Evolutionary conservation across 495 filamentous ascomycete genomes (phyloP), one percentile per base, ranked within the genome.

Genomic region (Trichoderma reesei): DNA sequence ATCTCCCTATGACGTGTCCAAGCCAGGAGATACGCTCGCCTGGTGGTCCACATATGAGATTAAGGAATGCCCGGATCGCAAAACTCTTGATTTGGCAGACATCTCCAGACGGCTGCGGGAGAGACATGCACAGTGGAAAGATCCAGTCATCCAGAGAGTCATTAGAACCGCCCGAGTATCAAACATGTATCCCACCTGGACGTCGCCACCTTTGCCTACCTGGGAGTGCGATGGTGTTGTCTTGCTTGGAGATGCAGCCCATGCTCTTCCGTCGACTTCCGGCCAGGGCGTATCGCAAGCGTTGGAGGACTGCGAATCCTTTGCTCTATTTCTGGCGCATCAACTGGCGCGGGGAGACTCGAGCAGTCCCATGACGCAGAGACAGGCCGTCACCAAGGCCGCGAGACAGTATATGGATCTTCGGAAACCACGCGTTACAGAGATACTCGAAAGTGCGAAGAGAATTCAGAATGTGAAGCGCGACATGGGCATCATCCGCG

Each of bases 181-280:
- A 44, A 78, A 68, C 66, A 74, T 85, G 64, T 85, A 83, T 65
- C 82, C 82, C 26, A 82, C 76, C 10, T 85, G 80, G 78, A 80
- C 77, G 5, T 71, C 76, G 3, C 78, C 78, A 5, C 70, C 75
- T 31, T 75, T 86, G 11, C 67, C 67, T 7, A 60, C 63, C 42
- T 68, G 65, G 65, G 67, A 65, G 38, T 42, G 62, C 39, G 60
- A 68, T 41, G 65, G 74, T 65, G 68, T 71, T 71, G 71, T 76
- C n/a, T 61, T 79, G 56, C 61, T 79, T 10, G 76, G 78, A 14
- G 78, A 80, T 67, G 77, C 79, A 5, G 76, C 79, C 1, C 78
- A 81, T 65, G 80, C 78, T 10, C 73, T 79, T 67, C 71, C 76
- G 0, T 78, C 79, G 5, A 75, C 75, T 33, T 72, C 71, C 0